A percentile compares a stretch with the other conserved stretches of the same genome.
Conservation (phyloP, 441 rosid species). For the Rhodomyrtus psidioides region DNA sequence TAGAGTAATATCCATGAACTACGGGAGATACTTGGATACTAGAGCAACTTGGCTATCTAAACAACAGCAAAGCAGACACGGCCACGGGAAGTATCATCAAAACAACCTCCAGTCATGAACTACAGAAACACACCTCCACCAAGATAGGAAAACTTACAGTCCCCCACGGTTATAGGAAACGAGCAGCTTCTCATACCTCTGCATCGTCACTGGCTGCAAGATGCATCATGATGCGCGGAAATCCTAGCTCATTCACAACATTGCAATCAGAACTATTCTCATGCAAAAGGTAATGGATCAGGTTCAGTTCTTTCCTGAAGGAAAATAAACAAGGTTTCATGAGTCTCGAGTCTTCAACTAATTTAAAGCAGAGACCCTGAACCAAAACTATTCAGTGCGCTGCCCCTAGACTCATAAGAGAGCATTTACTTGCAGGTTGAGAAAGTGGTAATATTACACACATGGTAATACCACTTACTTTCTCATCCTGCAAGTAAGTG, state of each 20-base stretch:
- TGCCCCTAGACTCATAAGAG: neutral
- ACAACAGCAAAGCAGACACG: too few relatives aligned
- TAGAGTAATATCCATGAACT: too few relatives aligned
- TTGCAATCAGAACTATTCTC: slow-evolving; percentile 68
- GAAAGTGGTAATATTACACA: neutral
- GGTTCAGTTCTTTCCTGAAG: slow-evolving; percentile 80
- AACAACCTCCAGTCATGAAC: too few relatives aligned
- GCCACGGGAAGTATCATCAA: too few relatives aligned
- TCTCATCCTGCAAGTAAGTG: neutral
- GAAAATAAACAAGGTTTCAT: neutral
- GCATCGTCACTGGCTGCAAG: slow-evolving; percentile 69
- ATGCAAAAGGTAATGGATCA: slow-evolving; percentile 75
- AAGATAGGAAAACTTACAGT: too few relatives aligned
- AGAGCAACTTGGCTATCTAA: too few relatives aligned
- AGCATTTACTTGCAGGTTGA: neutral
- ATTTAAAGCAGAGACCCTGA: neutral
- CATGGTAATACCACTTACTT: neutral
- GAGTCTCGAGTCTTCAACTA: neutral
- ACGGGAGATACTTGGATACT: too few relatives aligned
- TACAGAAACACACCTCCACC: too few relatives aligned
- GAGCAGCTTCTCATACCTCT: slow-evolving; percentile 77
- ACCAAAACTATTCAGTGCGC: neutral
- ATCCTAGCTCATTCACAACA: slow-evolving; percentile 55
- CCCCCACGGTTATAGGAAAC: too few relatives aligned
- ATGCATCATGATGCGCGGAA: slow-evolving; percentile 72